Evolutionary conservation across 2,329 filamentous ascomycete genomes (phyloP).

Genomic region (Calonectria pseudoturangicola): DNA sequence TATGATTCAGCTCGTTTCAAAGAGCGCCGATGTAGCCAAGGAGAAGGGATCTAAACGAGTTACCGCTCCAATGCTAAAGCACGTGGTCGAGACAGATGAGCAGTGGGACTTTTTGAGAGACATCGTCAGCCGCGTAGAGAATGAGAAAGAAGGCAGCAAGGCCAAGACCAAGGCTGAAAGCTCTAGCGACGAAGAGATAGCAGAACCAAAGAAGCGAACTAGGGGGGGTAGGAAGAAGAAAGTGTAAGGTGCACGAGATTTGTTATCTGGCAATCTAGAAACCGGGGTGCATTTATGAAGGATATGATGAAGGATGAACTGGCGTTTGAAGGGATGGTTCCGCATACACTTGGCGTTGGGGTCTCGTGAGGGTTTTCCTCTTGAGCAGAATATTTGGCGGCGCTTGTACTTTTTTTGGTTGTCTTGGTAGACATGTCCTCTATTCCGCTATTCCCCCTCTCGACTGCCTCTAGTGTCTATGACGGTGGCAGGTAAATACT

Average conservation of each 20-base stretch:
- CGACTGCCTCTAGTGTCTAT: background rate
- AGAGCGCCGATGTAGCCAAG: slow-evolving; percentile 89
- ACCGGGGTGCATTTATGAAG: slow-evolving; percentile 50
- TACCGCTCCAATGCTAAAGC: slow-evolving; percentile 92
- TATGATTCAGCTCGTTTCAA: slow-evolving; percentile 95
- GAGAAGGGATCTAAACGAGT: slow-evolving; percentile 92
- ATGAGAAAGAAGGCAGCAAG: slow-evolving; percentile 68
- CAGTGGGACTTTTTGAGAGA: slow-evolving; percentile 96
- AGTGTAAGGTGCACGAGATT: slow-evolving; percentile 49
- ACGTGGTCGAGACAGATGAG: slow-evolving; percentile 89
- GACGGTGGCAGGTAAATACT: slow-evolving; percentile 3
- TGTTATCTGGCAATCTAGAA: slow-evolving; percentile 21
- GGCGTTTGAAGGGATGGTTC: slow-evolving; percentile 50
- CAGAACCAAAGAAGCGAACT: slow-evolving; percentile 69
- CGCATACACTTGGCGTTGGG: slow-evolving; percentile 55
- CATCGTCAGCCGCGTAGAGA: slow-evolving; percentile 89
- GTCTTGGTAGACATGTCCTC: slow-evolving; percentile 13
- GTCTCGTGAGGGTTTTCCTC: slow-evolving; percentile 44
- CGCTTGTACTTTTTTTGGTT: slow-evolving; percentile 31
- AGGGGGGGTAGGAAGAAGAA: slow-evolving; percentile 71
- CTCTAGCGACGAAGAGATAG: slow-evolving; percentile 70
- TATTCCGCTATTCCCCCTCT: background rate
- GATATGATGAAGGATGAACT: slow-evolving; percentile 52
- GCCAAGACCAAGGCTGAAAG: slow-evolving; percentile 70
- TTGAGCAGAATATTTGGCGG: slow-evolving; percentile 42